phyloP scores from a whole-genome alignment of 495 filamentous ascomycete genomes.

The Neurospora terricola region DNA sequence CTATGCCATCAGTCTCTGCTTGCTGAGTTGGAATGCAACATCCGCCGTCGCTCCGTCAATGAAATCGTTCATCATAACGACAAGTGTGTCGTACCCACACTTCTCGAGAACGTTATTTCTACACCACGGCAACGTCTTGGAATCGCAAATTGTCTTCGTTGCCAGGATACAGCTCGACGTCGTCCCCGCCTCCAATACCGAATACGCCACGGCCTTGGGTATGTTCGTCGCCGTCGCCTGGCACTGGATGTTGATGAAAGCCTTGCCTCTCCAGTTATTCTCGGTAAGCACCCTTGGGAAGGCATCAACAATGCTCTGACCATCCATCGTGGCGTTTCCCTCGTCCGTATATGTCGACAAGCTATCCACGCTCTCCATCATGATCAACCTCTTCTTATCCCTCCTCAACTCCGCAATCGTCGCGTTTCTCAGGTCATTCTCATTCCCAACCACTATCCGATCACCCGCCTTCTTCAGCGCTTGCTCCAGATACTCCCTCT shows the following conservation, averaged over 20 bases:
- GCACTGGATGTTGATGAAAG: conserved; percentile 42
- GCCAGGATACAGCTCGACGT: conserved; percentile 35
- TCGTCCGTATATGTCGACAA: conserved; percentile 42
- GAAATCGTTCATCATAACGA: conserved; percentile 47
- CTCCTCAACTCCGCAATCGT: conserved; percentile 33
- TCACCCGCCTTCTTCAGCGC: conserved; percentile 23
- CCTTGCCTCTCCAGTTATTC: conserved; percentile 27
- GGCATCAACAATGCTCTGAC: conserved; percentile 34
- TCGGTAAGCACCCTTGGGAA: conserved; percentile 27
- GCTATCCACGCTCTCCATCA: conserved; percentile 33
- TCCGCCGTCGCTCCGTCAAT: conserved; percentile 45
- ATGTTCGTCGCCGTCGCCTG: conserved; percentile 47
- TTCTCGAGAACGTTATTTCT: conserved; percentile 27
- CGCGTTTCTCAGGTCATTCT: conserved; percentile 25
- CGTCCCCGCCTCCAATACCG: conserved; percentile 32
- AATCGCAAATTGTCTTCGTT: conserved; percentile 42
- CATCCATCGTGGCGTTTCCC: conserved; percentile 40
- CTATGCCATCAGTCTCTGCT: conserved; percentile 22
- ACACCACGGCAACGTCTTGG: conserved; percentile 41
- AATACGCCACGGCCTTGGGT: conserved; percentile 34
- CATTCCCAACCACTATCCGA: conserved; percentile 18
- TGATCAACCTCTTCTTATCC: conserved; percentile 36
- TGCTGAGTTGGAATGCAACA: conserved; percentile 34
- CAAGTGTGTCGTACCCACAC: conserved; percentile 27
- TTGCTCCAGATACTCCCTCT: conserved; percentile 28